A percentile compares a stretch with the other conserved stretches of the same genome.
phyloP scores from a whole-genome alignment of 164 flowering plant genomes.

The grape (Vitis vinifera) region DNA sequence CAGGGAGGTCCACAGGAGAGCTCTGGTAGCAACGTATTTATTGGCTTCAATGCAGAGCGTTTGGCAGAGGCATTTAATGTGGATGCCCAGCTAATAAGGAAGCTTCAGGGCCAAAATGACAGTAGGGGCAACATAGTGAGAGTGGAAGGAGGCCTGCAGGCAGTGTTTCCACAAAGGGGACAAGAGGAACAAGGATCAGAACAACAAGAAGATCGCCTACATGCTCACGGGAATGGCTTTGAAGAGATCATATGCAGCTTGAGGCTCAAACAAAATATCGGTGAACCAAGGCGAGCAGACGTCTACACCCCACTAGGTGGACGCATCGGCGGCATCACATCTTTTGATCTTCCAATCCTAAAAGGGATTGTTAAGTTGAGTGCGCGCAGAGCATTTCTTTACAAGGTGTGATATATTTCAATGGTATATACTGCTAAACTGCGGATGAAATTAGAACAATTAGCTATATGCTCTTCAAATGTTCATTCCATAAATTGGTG shows the following conservation, averaged over 20 bases:
- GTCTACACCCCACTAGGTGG: conserved; percentile 32
- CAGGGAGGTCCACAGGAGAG: neutral
- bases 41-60: conserved; percentile 30
- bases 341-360: conserved; percentile 42
- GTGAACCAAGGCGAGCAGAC: conserved; percentile 22
- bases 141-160: neutral
- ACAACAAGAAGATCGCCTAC: neutral
- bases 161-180: neutral
- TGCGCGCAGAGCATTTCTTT: conserved; percentile 18
- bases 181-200: neutral
- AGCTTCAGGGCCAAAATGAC: conserved; percentile 24
- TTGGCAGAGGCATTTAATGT: conserved; percentile 38
- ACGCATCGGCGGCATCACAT: conserved; percentile 26
- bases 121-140: conserved; percentile 18
- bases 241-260: conserved; percentile 44
- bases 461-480: neutral
- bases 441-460: too few relatives aligned
- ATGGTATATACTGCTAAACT: neutral
- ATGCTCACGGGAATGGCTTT: conserved; percentile 21
- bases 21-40: conserved; percentile 34
- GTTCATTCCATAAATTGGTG: neutral
- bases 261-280: conserved; percentile 30
- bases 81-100: conserved; percentile 14
- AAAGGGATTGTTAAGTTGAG: conserved; percentile 5
- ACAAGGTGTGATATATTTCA: conserved; percentile 8